Evolutionary conservation across 2,329 filamentous ascomycete genomes (phyloP).

Genomic region (Metarhizium brunneum): DNA sequence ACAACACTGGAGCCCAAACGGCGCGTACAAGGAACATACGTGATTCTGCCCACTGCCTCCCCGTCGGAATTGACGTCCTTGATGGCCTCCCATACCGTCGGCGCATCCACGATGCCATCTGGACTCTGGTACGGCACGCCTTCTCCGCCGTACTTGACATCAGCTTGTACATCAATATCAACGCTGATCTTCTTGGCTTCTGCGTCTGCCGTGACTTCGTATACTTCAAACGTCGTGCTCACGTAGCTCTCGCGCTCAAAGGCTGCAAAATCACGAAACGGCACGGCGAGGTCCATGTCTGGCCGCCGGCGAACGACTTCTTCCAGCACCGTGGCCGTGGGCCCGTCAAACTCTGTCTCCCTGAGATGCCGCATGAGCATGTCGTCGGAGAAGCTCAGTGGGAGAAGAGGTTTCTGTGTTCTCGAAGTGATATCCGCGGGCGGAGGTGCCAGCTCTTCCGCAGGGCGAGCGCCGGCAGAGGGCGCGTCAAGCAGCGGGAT

Average conservation of each 20-base stretch:
- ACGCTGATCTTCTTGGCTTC: conserved; percentile 22
- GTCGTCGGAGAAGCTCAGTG: conserved; percentile 27
- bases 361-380: conserved; percentile 32
- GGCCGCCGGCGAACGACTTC: conserved; percentile 23
- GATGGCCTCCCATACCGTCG: conserved; percentile 32
- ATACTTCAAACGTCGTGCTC: conserved; percentile 47
- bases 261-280: conserved; percentile 25
- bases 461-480: neutral
- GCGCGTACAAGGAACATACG: conserved; percentile 27
- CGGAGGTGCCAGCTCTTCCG: neutral
- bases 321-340: conserved; percentile 31
- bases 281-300: conserved; percentile 21
- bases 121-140: conserved; percentile 5
- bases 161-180: conserved; percentile 17
- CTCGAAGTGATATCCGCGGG: conserved; percentile 1
- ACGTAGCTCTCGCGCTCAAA: conserved; percentile 30
- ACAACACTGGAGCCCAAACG: no score
- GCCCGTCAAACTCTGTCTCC: conserved; percentile 29
- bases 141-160: neutral
- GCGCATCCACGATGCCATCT: conserved; percentile 26
- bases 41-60: conserved; percentile 45
- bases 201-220: conserved; percentile 42
- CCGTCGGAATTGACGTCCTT: conserved; percentile 26
- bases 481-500: conserved; percentile 20
- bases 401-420: conserved; percentile 11